These are phyloP conservation scores for Amphichorda felina DNA, from an alignment of 2,329 filamentous ascomycete genomes.

Conservation along the genomic window DNA sequence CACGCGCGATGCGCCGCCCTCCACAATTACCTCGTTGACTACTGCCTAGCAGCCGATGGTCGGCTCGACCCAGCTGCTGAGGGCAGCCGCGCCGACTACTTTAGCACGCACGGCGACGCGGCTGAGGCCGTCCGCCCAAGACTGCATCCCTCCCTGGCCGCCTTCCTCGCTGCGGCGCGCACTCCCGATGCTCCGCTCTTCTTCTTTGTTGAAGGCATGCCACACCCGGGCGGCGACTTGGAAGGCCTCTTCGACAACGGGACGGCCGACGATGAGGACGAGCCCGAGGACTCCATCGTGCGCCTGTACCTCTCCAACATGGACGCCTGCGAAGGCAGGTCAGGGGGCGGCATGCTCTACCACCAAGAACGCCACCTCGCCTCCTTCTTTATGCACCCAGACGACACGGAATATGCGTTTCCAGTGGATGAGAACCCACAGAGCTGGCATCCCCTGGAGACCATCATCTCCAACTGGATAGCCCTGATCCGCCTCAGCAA, in stretches of 20 bases:
- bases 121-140: slow-evolving; percentile 11
- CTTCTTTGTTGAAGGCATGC: slow-evolving; percentile 11
- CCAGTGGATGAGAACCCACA: slow-evolving; percentile 8
- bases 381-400: slow-evolving; percentile 10
- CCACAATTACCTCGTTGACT: slow-evolving; percentile 17
- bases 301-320: slow-evolving; percentile 10
- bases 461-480: slow-evolving; percentile 14
- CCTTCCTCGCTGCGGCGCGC: slow-evolving; percentile 10
- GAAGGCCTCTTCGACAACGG: slow-evolving; percentile 10
- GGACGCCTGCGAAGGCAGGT: slow-evolving; percentile 6
- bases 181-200: slow-evolving; percentile 9
- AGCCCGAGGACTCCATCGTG: slow-evolving; percentile 11
- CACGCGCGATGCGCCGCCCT: slow-evolving; percentile 15
- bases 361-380: slow-evolving; percentile 12
- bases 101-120: slow-evolving; percentile 8
- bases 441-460: slow-evolving; percentile 15
- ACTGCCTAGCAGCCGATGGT: slow-evolving; percentile 13
- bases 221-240: slow-evolving; percentile 3
- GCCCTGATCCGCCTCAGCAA: slow-evolving; percentile 12
- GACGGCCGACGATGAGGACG: slow-evolving; percentile 9
- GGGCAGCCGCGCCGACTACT: slow-evolving; percentile 9
- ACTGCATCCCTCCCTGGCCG: slow-evolving; percentile 10
- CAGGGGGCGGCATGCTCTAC: slow-evolving; percentile 15
- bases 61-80: slow-evolving; percentile 7
- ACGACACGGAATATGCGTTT: slow-evolving; percentile 10